These are phyloP conservation scores for Fusarium beomiforme DNA, from an alignment of 2,329 filamentous ascomycete species.

Conservation along the genomic window DNA sequence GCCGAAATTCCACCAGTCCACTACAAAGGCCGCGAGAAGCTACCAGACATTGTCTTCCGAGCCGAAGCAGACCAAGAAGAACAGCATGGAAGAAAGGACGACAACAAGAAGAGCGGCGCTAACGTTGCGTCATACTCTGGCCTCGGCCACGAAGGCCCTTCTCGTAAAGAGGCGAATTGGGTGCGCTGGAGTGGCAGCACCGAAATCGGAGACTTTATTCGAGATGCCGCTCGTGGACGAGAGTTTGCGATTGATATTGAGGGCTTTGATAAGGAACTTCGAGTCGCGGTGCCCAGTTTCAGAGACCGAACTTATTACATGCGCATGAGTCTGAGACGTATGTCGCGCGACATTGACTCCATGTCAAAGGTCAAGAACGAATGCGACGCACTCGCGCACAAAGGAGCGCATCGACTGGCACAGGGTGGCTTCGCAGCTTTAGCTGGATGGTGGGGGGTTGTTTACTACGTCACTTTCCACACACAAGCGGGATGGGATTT, in stretches of 20 bases:
- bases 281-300: constrained; percentile 86
- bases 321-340: constrained; percentile 77
- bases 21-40: constrained; percentile 72
- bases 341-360: constrained; percentile 72
- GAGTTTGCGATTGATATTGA: constrained; percentile 89
- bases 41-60: constrained; percentile 80
- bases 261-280: constrained; percentile 71
- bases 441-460: constrained; percentile 81
- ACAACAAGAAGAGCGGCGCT: constrained; percentile 40
- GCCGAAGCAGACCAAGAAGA: constrained; percentile 77
- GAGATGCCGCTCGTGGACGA: constrained; percentile 83
- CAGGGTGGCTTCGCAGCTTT: constrained; percentile 81
- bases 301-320: constrained; percentile 91
- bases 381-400: constrained; percentile 82
- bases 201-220: constrained; percentile 93
- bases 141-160: constrained; percentile 68
- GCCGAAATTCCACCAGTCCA: constrained; percentile 80
- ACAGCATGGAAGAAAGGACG: constrained; percentile 45
- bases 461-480: constrained; percentile 77
- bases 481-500: constrained; percentile 89
- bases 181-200: constrained; percentile 90
- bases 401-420: constrained; percentile 80
- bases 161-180: constrained; percentile 63
- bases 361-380: constrained; percentile 81
- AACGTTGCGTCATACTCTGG: constrained; percentile 77